Evolutionary conservation across 2,329 filamentous ascomycete species (phyloP).

Genomic region (Phyllachora maydis): DNA sequence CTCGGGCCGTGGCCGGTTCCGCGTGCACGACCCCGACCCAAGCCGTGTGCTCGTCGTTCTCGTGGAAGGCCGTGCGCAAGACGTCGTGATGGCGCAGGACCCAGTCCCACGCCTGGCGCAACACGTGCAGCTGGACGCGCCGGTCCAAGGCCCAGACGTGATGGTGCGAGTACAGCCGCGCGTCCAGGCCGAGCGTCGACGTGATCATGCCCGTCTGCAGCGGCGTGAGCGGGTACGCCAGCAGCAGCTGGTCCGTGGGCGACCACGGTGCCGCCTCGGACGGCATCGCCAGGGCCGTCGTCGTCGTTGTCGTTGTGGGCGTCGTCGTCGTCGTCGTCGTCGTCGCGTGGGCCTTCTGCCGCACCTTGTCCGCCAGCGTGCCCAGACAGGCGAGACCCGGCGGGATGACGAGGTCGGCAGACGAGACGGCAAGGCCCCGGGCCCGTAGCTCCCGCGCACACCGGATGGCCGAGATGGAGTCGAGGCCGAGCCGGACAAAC

Average conservation of each 20-base stretch:
- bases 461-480: conserved; percentile 12
- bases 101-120: conserved; percentile 4
- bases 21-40: conserved; percentile 1
- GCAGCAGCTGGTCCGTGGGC: conserved; percentile 3
- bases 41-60: too few relatives aligned
- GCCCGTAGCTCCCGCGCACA: conserved; percentile 11
- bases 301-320: background rate
- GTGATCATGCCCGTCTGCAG: conserved; percentile 6
- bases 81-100: conserved; percentile 6
- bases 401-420: conserved; percentile 13
- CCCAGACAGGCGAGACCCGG: conserved; percentile 11
- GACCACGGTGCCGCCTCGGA: conserved; percentile 4
- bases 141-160: conserved; percentile 2
- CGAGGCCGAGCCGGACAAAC: conserved; percentile 12
- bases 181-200: conserved; percentile 4
- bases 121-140: conserved; percentile 2
- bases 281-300: conserved; percentile 4
- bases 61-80: conserved; percentile 10
- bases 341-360: too few relatives aligned
- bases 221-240: conserved; percentile 9
- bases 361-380: too few relatives aligned
- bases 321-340: too few relatives aligned
- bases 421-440: conserved; percentile 9
- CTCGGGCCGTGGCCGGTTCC: background rate
- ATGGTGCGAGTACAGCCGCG: conserved; percentile 5